phyloP scores from a whole-genome alignment of 176 grass and related monocot species.

The Lolium perenne region DNA sequence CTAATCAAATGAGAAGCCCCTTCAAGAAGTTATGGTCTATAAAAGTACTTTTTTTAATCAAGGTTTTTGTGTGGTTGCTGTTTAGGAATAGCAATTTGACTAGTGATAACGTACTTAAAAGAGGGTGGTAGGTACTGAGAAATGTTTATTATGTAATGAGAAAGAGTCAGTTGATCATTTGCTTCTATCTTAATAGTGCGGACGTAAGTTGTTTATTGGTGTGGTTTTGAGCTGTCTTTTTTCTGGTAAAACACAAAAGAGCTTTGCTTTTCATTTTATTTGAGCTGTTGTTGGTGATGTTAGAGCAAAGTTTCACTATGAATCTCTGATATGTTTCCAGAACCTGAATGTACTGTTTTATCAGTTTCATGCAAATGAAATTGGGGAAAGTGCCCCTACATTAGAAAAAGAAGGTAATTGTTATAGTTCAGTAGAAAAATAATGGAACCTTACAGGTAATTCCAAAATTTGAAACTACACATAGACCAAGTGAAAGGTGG shows the following conservation, averaged over 20 bases:
- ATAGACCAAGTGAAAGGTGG: conserved; percentile 1
- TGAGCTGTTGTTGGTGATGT: background rate
- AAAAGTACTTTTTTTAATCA: background rate
- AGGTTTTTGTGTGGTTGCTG: background rate
- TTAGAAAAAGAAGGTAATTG: background rate
- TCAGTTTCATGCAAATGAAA: background rate
- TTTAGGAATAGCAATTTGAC: background rate
- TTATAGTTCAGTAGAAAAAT: background rate
- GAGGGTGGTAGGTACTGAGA: background rate
- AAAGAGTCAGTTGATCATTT: background rate
- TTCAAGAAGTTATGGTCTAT: background rate
- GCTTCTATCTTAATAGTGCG: too few species aligned
- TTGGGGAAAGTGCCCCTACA: background rate
- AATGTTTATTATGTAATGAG: background rate
- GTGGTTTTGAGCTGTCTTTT: background rate
- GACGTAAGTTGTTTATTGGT: background rate
- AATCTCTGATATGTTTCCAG: background rate
- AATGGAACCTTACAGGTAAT: background rate
- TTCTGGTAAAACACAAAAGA: background rate
- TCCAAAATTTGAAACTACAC: conserved; percentile 1
- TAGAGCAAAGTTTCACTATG: background rate
- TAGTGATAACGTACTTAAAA: background rate
- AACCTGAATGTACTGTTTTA: conserved; percentile 4
- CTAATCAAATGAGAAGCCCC: background rate
- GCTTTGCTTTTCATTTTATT: background rate